These are phyloP conservation scores for Phanerodontia chrysosporium DNA, from an alignment of 768 basidiomycete genomes.

Conservation along the genomic window DNA sequence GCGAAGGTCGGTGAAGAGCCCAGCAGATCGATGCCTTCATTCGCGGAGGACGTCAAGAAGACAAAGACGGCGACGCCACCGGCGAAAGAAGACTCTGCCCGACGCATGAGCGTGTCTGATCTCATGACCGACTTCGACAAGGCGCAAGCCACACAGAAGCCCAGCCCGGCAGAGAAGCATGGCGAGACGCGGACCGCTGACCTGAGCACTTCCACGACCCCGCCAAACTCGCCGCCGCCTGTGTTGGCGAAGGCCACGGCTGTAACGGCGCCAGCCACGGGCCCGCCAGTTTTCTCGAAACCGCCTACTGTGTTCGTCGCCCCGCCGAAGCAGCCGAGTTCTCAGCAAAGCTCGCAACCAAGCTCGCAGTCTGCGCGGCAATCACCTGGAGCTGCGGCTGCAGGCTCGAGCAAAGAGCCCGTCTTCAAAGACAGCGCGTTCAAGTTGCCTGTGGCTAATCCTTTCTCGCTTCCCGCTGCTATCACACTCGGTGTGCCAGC, in stretches of 20 bases:
- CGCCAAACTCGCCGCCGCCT: constrained; percentile 50
- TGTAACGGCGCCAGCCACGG: constrained; percentile 27
- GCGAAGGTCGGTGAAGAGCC: background rate
- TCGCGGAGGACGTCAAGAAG: background rate
- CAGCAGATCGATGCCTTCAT: background rate
- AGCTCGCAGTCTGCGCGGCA: background rate
- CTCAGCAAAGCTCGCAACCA: constrained; percentile 13
- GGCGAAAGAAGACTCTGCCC: constrained; percentile 7
- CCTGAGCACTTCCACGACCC: constrained; percentile 48
- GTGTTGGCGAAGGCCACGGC: constrained; percentile 10
- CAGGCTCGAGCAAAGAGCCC: background rate
- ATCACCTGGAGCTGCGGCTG: background rate
- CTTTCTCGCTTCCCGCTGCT: constrained; percentile 41
- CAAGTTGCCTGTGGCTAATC: constrained; percentile 31
- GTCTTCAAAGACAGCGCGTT: constrained; percentile 28
- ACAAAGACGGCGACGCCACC: background rate
- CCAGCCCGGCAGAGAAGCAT: background rate
- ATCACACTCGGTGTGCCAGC: constrained; percentile 42
- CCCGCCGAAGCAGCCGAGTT: constrained; percentile 36
- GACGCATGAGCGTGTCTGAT: constrained; percentile 57
- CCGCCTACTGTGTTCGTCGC: constrained; percentile 40
- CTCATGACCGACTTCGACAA: constrained; percentile 31
- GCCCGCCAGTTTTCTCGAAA: constrained; percentile 57
- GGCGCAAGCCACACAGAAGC: constrained; percentile 6
- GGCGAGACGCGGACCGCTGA: constrained; percentile 3